These are phyloP conservation scores for Thelonectria blattea DNA, from an alignment of 2,329 filamentous ascomycete genomes.

Conservation along the genomic window DNA sequence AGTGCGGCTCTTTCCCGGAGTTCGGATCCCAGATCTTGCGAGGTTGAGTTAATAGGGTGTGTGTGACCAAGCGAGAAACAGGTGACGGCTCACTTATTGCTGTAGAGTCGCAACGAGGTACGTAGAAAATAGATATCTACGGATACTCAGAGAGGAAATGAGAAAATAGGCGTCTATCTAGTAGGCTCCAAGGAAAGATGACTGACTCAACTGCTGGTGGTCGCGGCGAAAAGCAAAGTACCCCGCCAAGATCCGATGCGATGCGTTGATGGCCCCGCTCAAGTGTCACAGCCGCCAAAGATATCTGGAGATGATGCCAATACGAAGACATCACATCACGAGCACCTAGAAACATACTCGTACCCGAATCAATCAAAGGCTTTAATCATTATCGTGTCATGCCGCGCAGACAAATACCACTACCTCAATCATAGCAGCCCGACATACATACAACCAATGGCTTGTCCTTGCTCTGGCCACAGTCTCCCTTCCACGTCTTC, in stretches of 20 bases:
- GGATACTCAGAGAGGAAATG: background rate
- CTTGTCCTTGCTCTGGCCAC: slow-evolving; percentile 15
- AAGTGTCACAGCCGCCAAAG: no score
- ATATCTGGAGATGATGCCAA: no score
- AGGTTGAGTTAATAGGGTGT: background rate
- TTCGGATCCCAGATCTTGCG: background rate
- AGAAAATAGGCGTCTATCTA: background rate
- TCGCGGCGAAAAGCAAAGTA: background rate
- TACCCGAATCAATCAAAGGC: slow-evolving; percentile 12
- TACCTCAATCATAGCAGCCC: slow-evolving; percentile 15
- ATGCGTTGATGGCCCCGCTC: slow-evolving; percentile 14
- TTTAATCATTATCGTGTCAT: slow-evolving; percentile 25
- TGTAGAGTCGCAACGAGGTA: no score
- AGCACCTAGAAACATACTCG: background rate
- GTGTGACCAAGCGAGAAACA: no score
- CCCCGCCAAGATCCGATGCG: slow-evolving; percentile 22
- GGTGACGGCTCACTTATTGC: no score
- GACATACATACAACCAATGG: slow-evolving; percentile 9
- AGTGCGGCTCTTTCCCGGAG: background rate
- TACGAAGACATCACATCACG: no score
- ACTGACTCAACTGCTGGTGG: background rate
- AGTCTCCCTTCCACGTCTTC: slow-evolving; percentile 13
- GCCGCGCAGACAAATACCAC: background rate
- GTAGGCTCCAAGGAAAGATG: background rate
- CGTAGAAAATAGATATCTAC: background rate